Evolutionary conservation across 805 yeast species (phyloP).

Genomic region (Blastobotrys robertii): DNA sequence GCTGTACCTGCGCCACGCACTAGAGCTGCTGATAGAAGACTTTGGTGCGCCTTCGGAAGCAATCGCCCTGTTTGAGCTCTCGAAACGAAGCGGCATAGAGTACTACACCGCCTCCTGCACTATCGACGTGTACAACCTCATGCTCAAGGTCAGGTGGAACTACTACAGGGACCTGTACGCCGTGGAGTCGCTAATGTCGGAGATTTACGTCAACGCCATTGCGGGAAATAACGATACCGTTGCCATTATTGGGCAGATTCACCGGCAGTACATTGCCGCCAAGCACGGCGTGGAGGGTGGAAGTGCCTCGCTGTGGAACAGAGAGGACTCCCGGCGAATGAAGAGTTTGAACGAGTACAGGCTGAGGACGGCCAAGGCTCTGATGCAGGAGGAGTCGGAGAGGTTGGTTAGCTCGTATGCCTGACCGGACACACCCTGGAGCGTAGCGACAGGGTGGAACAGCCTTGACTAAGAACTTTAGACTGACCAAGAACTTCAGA

Average conservation of each 20-base stretch:
- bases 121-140: conserved; percentile 31
- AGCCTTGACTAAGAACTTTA: too few species aligned
- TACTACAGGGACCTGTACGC: conserved; percentile 29
- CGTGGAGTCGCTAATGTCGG: conserved; percentile 30
- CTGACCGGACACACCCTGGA: too few species aligned
- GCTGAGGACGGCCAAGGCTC: neutral
- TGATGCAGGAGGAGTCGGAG: too few species aligned
- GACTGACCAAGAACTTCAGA: too few species aligned
- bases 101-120: conserved; percentile 31
- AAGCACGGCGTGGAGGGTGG: conserved; percentile 12
- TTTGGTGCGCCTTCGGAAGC: conserved; percentile 28
- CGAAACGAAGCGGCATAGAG: conserved; percentile 28
- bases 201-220: conserved; percentile 35
- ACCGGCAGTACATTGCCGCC: conserved; percentile 20
- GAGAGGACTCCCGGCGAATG: conserved; percentile 20
- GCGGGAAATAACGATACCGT: conserved; percentile 29
- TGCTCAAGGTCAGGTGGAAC: conserved; percentile 32
- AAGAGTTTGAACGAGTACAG: conserved; percentile 20
- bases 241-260: conserved; percentile 20
- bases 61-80: conserved; percentile 28
- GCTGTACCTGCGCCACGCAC: conserved; percentile 12
- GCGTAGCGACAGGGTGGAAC: too few species aligned
- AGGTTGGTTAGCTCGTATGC: too few species aligned
- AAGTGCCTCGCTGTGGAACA: conserved; percentile 22
- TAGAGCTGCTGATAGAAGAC: conserved; percentile 13